phyloP scores from a whole-genome alignment of 2,329 filamentous ascomycete genomes.

The Davidsoniella australis region DNA sequence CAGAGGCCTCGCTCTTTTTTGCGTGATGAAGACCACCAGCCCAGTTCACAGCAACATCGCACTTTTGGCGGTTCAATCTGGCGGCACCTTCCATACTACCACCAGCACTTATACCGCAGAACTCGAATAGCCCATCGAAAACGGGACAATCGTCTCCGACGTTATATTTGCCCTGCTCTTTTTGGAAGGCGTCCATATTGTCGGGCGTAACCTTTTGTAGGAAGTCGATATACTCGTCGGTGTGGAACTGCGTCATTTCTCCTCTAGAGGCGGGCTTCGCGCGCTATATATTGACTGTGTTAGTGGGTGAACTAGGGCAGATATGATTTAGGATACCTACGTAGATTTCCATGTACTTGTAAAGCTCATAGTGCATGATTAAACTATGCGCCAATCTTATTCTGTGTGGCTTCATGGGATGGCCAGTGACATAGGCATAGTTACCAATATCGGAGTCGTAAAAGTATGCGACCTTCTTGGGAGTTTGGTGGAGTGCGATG shows the following conservation, averaged over 20 bases:
- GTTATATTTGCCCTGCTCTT: constrained; percentile 81
- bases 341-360: constrained; percentile 94
- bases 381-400: constrained; percentile 89
- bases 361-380: constrained; percentile 88
- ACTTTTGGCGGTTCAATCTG: constrained; percentile 76
- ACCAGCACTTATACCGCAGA: constrained; percentile 85
- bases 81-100: constrained; percentile 88
- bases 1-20: constrained; percentile 89
- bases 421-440: constrained; percentile 89
- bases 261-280: constrained; percentile 75
- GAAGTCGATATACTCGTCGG: constrained; percentile 89
- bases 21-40: constrained; percentile 93
- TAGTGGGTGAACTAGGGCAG: neutral
- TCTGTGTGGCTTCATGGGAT: constrained; percentile 98
- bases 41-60: constrained; percentile 97
- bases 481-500: constrained; percentile 29
- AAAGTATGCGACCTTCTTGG: constrained; percentile 89
- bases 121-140: constrained; percentile 94
- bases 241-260: constrained; percentile 89
- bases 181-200: constrained; percentile 77
- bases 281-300: constrained; percentile 32
- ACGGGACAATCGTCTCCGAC: constrained; percentile 95
- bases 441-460: constrained; percentile 98
- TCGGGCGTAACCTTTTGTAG: constrained; percentile 89
- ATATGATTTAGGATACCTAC: constrained; percentile 33